Percentiles rank a stretch among this genome's conserved stretches.
These are phyloP conservation scores for Fusarium fujikuroi DNA, from an alignment of 2,329 filamentous ascomycete species.

Conservation along the genomic window DNA sequence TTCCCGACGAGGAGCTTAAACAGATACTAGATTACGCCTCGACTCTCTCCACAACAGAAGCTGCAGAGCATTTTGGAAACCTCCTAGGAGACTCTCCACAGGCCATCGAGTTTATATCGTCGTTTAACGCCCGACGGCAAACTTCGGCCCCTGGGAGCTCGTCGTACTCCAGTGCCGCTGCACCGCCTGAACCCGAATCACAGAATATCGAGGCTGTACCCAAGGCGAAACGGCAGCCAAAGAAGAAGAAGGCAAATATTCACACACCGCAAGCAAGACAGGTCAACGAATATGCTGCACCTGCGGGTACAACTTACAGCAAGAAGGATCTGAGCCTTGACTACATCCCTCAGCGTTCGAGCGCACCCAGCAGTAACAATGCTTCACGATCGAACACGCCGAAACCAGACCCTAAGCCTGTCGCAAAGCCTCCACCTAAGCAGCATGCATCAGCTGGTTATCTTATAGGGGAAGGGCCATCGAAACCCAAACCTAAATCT, in stretches of 20 bases:
- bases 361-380: conserved; percentile 52
- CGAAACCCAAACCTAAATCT: conserved; percentile 66
- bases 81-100: conserved; percentile 87
- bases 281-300: conserved; percentile 69
- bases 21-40: conserved; percentile 86
- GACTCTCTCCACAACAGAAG: conserved; percentile 79
- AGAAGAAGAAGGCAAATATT: conserved; percentile 70
- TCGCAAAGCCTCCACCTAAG: conserved; percentile 59
- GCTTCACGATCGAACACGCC: conserved; percentile 52
- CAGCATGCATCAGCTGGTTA: conserved; percentile 75
- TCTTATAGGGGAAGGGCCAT: conserved; percentile 79
- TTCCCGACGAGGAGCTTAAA: conserved; percentile 85
- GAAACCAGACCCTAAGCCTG: conserved; percentile 41
- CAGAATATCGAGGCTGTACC: conserved; percentile 57
- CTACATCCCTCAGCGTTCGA: conserved; percentile 70
- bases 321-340: conserved; percentile 78
- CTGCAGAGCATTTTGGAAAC: conserved; percentile 86
- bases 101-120: conserved; percentile 79
- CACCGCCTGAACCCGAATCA: conserved; percentile 27
- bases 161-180: conserved; percentile 40
- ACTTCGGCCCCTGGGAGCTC: conserved; percentile 47
- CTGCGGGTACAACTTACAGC: conserved; percentile 75
- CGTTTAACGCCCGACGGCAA: conserved; percentile 77
- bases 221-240: conserved; percentile 58
- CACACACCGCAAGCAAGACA: conserved; percentile 72